Evolutionary conservation across 805 yeast species (phyloP).

Genomic region (Spathaspora boniae): DNA sequence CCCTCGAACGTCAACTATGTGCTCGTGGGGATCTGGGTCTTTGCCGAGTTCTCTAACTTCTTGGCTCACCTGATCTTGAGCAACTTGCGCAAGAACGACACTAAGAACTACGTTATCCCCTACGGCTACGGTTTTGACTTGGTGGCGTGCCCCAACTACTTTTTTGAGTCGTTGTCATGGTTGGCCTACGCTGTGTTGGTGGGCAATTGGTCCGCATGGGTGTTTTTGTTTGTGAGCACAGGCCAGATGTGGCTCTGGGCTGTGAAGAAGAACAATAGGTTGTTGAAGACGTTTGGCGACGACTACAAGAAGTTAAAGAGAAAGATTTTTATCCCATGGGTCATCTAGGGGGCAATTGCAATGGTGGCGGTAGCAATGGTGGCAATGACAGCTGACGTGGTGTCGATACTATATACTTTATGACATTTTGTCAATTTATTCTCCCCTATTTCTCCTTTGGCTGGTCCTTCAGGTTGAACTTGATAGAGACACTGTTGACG

Average conservation of each 20-base stretch:
- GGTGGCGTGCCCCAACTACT: conserved; percentile 92
- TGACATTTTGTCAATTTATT: neutral
- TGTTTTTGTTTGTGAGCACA: conserved; percentile 69
- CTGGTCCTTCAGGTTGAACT: conserved; percentile 38
- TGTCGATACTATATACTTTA: neutral
- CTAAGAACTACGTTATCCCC: conserved; percentile 63
- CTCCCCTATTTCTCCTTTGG: neutral
- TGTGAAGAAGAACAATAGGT: conserved; percentile 71
- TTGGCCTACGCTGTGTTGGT: conserved; percentile 62
- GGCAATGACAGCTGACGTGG: too few species aligned
- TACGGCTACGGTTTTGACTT: conserved; percentile 77
- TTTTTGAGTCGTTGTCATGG: conserved; percentile 84
- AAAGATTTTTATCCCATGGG: conserved; percentile 67
- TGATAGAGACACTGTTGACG: conserved; percentile 81
- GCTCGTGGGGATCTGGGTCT: conserved; percentile 45
- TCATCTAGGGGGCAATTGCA: too few species aligned
- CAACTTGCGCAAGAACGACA: conserved; percentile 50
- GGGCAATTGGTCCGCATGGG: conserved; percentile 71
- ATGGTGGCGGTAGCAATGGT: too few species aligned
- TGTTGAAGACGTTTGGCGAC: conserved; percentile 65
- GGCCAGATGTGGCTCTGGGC: conserved; percentile 94
- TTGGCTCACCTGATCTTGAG: conserved; percentile 68
- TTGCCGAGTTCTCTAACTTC: conserved; percentile 71
- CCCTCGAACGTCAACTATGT: conserved; percentile 24
- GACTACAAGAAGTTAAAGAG: conserved; percentile 78